Conservation (phyloP, 139 green algal species). For the Coelastrella sp. region DNA sequence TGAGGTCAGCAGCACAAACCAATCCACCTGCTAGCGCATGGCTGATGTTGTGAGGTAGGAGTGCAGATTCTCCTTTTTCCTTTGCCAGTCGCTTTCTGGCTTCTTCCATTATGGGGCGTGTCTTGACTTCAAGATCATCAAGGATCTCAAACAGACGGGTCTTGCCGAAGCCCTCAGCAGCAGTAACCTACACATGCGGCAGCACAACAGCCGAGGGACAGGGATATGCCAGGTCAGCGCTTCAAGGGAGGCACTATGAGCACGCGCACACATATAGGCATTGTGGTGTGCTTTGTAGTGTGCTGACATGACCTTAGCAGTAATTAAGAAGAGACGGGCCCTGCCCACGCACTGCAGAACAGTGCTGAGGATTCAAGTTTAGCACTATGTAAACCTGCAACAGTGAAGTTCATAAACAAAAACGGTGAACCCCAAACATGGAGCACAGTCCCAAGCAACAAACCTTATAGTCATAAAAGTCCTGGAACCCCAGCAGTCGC, state of each 20-base stretch:
- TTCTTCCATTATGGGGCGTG: slow-evolving; percentile 71
- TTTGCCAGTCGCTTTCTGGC: slow-evolving; percentile 66
- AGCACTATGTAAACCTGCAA: too few species aligned
- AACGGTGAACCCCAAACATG: too few species aligned
- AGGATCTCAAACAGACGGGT: slow-evolving; percentile 82
- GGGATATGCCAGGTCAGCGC: too few species aligned
- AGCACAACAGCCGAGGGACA: background rate
- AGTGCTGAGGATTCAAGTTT: too few species aligned
- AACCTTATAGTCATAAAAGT: slow-evolving; percentile 89
- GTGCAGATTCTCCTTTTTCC: slow-evolving; percentile 74
- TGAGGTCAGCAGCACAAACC: too few species aligned
- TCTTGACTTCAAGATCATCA: slow-evolving; percentile 76
- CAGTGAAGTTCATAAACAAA: too few species aligned
- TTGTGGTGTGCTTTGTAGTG: background rate
- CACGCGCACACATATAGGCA: background rate
- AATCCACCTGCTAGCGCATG: slow-evolving; percentile 74
- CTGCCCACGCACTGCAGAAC: too few species aligned
- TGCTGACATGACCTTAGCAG: too few species aligned
- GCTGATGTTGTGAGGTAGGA: slow-evolving; percentile 81
- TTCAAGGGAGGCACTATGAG: background rate
- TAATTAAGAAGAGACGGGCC: too few species aligned
- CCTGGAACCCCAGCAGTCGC: slow-evolving; percentile 67
- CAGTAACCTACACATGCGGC: slow-evolving; percentile 63
- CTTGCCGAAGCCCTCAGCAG: slow-evolving; percentile 88
- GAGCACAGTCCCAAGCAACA: too few species aligned